phyloP scores from a whole-genome alignment of 2,329 filamentous ascomycete species.

The Fusarium brevicatenulatum region DNA sequence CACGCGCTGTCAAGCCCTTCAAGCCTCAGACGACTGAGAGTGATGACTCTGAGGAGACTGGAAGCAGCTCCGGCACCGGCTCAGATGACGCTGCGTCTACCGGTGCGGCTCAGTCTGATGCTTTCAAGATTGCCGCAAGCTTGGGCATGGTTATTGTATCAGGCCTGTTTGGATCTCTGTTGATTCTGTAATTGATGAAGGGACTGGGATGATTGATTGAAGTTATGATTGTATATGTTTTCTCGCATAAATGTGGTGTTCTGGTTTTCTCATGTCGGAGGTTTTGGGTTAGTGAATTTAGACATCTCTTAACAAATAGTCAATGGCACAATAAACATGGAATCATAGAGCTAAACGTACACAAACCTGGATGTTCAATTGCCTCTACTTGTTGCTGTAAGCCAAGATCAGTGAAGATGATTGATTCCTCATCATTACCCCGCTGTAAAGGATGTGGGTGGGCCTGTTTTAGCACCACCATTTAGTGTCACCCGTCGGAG shows the following conservation, averaged over 20 bases:
- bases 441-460: not conserved
- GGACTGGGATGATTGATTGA: not conserved
- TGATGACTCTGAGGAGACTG: slow-evolving; percentile 12
- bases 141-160: slow-evolving; percentile 19
- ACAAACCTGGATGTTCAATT: not conserved
- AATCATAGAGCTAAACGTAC: not conserved
- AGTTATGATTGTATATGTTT: not conserved
- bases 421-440: slow-evolving; percentile 5
- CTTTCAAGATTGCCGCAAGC: slow-evolving; percentile 12
- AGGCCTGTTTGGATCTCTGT: slow-evolving; percentile 24
- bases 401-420: not conserved
- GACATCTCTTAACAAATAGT: not conserved
- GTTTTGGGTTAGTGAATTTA: not conserved
- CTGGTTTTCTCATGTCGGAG: not conserved
- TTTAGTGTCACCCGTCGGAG: not conserved
- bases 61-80: not conserved
- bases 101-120: slow-evolving; percentile 11
- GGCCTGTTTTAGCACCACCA: not conserved
- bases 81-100: not conserved
- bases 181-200: slow-evolving; percentile 16
- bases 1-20: slow-evolving; percentile 29
- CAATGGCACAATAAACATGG: not conserved
- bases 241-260: slow-evolving; percentile 16
- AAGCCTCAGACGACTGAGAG: slow-evolving; percentile 1
- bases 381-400: not conserved